phyloP scores from a whole-genome alignment of 2,329 filamentous ascomycete genomes.

The Aspergillus arachidicola region DNA sequence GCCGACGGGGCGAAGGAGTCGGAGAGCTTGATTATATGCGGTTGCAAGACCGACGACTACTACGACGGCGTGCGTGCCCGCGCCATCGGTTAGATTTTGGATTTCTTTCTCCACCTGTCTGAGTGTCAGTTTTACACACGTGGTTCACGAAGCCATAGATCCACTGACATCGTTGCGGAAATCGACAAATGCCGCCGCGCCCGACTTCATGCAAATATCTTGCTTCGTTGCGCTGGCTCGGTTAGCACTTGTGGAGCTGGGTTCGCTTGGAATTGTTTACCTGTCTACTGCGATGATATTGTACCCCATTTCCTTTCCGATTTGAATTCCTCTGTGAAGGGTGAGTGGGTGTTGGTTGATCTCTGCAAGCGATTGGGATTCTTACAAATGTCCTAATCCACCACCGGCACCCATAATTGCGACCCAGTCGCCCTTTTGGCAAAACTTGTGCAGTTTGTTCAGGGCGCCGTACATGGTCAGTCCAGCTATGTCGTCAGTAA shows the following conservation, averaged over 20 bases:
- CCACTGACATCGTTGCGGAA: constrained; percentile 28
- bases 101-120: constrained; percentile 11
- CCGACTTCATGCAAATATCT: constrained; percentile 20
- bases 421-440: constrained; percentile 14
- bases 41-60: constrained; percentile 41
- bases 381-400: constrained; percentile 14
- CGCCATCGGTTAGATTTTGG: constrained; percentile 33
- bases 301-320: constrained; percentile 16
- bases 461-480: constrained; percentile 17
- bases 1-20: constrained; percentile 39
- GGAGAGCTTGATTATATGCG: constrained; percentile 40
- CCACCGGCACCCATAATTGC: constrained; percentile 19
- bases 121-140: not conserved
- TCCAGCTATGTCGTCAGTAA: constrained; percentile 3
- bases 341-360: not conserved
- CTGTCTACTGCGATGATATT: constrained; percentile 13
- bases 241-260: not conserved
- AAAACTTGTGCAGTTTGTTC: constrained; percentile 14
- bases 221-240: constrained; percentile 17
- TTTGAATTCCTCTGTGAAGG: constrained; percentile 11
- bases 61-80: constrained; percentile 44
- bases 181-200: constrained; percentile 24
- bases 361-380: not conserved
- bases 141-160: not conserved
- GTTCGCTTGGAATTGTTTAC: not conserved